Evolutionary conservation across 73 alveolate species (phyloP), one percentile per base, ranked within the genome.

Genomic region (Paramecium primaurelia): DNA sequence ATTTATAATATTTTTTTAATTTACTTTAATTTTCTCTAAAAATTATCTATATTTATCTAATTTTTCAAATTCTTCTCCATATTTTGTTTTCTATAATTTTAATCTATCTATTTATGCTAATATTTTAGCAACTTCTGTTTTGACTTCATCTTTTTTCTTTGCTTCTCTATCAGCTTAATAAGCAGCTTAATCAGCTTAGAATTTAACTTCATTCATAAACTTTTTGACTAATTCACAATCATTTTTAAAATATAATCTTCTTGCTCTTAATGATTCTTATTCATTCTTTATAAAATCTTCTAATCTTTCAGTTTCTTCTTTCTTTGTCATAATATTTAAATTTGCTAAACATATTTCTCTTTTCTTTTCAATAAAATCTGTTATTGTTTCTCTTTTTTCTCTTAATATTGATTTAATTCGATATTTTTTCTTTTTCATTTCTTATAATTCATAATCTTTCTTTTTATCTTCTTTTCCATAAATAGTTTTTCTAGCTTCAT

Each of bases 231-330:
- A 64, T 20, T 73, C 86, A 51, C 93, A 87, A 87, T 87, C 93
- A 68, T 87, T 87, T 87, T 87, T 58, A 42, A 87, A 87, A 68
- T 87, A 87, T 86, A 87, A 87, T 68, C 64, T 68, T 40, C 93
- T 87, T 36, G 93, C 93, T 51, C 64, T 87, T 28, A 87, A 68
- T 11, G 93, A 87, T 38, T 87, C 93, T 32, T 87, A 18, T 87
- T 87, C 93, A 34, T 87, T 87, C 64, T 87, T 87, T 22, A 64
- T 87, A 64, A 87, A 68, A 64, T 87, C 93, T 69, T 87, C 88
- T 25, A 87, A 42, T 14, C 93, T 38, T 22, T 87, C 75, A 0
- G 93, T 87, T 25, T 87, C 93, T 34, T 87, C 93, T 18, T 87
- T 87, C n/a, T 87, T 87, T 22, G 84, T 87, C 49, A 59, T 42